phyloP scores from a whole-genome alignment of 495 filamentous ascomycete genomes.

The Neurospora sp. region DNA sequence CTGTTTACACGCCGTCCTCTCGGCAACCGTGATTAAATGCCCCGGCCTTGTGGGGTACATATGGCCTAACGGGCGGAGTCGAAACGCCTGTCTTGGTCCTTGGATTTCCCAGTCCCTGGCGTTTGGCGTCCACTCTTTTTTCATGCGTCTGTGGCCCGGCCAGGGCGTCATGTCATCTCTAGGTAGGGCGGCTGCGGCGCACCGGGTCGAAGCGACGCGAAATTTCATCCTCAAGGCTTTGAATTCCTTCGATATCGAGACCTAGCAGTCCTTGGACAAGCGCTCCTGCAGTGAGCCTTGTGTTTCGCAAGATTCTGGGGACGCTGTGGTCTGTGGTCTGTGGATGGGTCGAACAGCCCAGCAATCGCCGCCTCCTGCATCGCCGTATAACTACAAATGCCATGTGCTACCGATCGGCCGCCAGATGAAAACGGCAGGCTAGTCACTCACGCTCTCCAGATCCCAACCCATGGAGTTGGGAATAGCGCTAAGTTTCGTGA shows the following conservation, averaged over 20 bases:
- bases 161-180: not conserved
- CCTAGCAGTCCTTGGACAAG: not conserved
- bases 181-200: not conserved
- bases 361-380: not conserved
- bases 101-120: not conserved
- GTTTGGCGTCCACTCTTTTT: not conserved
- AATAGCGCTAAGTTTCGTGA: constrained; percentile 5
- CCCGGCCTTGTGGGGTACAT: not conserved
- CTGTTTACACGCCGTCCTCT: not conserved
- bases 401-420: not conserved
- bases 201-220: not conserved
- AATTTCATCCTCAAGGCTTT: not conserved
- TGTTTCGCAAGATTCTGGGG: not conserved
- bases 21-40: not conserved
- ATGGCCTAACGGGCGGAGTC: not conserved
- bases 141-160: not conserved
- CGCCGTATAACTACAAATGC: not conserved
- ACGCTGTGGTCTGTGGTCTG: not conserved
- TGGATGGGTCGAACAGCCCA: not conserved
- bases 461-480: constrained; percentile 13
- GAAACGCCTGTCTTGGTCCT: not conserved
- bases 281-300: not conserved
- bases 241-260: not conserved
- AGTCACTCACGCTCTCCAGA: not conserved
- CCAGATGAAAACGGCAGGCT: not conserved